phyloP scores from a whole-genome alignment of 2,329 filamentous ascomycete genomes.

The Coniochaeta sp. region DNA sequence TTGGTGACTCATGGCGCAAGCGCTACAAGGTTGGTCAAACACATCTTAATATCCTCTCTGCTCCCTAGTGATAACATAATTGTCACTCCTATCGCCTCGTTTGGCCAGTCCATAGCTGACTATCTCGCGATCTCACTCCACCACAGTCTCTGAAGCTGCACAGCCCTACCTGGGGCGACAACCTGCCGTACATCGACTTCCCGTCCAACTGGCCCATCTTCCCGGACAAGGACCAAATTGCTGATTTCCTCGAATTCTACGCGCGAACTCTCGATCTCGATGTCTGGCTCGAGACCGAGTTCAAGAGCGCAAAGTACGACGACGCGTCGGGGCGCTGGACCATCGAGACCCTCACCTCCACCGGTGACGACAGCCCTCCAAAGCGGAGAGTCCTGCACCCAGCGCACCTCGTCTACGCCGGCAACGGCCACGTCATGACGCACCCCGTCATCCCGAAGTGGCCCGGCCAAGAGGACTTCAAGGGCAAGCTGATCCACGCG shows the following conservation, averaged over 20 bases:
- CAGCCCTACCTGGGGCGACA: slow-evolving; percentile 7
- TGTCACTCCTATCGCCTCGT: neutral
- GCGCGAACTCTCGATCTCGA: slow-evolving; percentile 52
- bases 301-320: slow-evolving; percentile 37
- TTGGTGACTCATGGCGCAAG: neutral
- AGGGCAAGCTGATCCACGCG: slow-evolving; percentile 40
- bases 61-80: too few relatives aligned
- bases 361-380: slow-evolving; percentile 21
- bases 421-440: slow-evolving; percentile 33
- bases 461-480: slow-evolving; percentile 38
- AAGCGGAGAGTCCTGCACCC: slow-evolving; percentile 28
- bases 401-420: slow-evolving; percentile 40
- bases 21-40: neutral
- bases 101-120: too few relatives aligned
- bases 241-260: slow-evolving; percentile 53
- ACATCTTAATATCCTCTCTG: too few relatives aligned
- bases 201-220: slow-evolving; percentile 55
- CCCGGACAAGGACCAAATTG: slow-evolving; percentile 57
- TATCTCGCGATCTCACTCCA: neutral
- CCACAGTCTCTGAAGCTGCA: neutral
- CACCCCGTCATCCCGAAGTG: slow-evolving; percentile 14
- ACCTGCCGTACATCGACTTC: slow-evolving; percentile 51
- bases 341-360: slow-evolving; percentile 26
- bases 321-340: slow-evolving; percentile 42
- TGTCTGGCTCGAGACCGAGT: slow-evolving; percentile 45